These are phyloP conservation scores for Stachybotrys echinatus DNA, from an alignment of 2,329 filamentous ascomycete species.

Conservation along the genomic window DNA sequence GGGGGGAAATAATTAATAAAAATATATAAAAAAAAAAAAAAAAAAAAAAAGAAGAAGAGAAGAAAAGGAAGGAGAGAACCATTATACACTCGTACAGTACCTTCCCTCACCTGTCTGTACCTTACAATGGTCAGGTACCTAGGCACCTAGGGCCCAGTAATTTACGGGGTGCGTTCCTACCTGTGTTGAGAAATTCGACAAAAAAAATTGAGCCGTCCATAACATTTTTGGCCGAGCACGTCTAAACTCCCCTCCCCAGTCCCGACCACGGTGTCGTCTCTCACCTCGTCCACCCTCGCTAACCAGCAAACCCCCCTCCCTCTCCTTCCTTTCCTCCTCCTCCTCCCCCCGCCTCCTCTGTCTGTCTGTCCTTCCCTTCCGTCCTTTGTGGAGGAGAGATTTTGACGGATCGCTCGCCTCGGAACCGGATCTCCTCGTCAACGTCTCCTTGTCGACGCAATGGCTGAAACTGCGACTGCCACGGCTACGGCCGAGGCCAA, in stretches of 20 bases:
- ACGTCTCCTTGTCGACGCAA: constrained; percentile 25
- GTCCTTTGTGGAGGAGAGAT: constrained; percentile 2
- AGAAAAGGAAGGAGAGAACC: no score
- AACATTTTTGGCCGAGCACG: not conserved
- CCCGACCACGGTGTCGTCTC: constrained; percentile 5
- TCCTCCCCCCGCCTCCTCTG: not conserved
- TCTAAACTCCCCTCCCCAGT: constrained; percentile 1
- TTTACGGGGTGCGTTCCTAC: not conserved
- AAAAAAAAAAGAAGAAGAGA: not conserved
- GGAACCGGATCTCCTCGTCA: constrained; percentile 5
- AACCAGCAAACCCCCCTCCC: constrained; percentile 2
- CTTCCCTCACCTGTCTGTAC: no score
- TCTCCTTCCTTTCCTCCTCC: not conserved
- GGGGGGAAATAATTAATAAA: no score
- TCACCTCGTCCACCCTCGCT: not conserved
- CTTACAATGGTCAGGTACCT: no score
- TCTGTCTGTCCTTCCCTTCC: constrained; percentile 5
- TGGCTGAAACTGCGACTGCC: constrained; percentile 40
- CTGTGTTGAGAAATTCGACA: not conserved
- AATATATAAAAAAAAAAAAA: no score
- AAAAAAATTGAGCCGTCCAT: not conserved
- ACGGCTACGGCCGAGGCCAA: constrained; percentile 30
- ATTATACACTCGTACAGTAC: no score
- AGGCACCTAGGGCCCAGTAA: not conserved
- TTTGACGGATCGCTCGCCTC: constrained; percentile 9